Evolutionary conservation across 1,284 basidiomycete species (phyloP), one percentile per base, ranked within the genome.

Genomic region (Papiliotrema nemorosa): DNA sequence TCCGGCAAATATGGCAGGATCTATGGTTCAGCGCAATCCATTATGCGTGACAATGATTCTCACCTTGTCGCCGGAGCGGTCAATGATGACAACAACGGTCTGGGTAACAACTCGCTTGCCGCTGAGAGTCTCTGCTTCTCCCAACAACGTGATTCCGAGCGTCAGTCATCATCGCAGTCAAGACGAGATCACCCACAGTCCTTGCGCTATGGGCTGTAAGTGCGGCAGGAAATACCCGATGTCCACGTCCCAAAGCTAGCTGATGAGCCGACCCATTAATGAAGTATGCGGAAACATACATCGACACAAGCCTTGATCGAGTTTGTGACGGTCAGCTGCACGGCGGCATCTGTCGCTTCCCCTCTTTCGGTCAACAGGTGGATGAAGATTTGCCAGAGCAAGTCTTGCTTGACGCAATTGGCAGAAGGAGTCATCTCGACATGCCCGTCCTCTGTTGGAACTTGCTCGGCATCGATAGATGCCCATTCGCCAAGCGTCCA

Each of bases 401-500:
- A 75, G 3, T 80, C 62, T 5, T 85, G 81, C 55, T 83, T 83
- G 2, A 84, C 76, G 54, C 82, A 84, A 54, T 18, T 44, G 29
- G 42, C 42, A 31, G 7, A 14, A 20, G 24, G 18, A 12, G 27
- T 10, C 14, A 13, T 18, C 5, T 6, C 31, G 3, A 9, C 27
- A 14, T 20, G n/a, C 10, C 42, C 42, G 18, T 33, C 10, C 6
- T 14, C 14, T 14, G 33, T 18, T 5, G 18, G 24, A 7, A 16
- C n/a, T 9, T 22, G 27, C 31, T 44, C 42, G 14, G 29, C 42
- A 12, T 44, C 42, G 18, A 34, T 44, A 0, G 71, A 67, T 3
- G 80, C 80, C 84, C 87, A 90, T 78, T 86, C 87, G 13, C 90
- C 90, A 38, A 94, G 81, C 5, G 92, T 74, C 89, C 90, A 92